Evolutionary conservation across 139 green algal species (phyloP).

Genomic region (Desmodesmus armatus): DNA sequence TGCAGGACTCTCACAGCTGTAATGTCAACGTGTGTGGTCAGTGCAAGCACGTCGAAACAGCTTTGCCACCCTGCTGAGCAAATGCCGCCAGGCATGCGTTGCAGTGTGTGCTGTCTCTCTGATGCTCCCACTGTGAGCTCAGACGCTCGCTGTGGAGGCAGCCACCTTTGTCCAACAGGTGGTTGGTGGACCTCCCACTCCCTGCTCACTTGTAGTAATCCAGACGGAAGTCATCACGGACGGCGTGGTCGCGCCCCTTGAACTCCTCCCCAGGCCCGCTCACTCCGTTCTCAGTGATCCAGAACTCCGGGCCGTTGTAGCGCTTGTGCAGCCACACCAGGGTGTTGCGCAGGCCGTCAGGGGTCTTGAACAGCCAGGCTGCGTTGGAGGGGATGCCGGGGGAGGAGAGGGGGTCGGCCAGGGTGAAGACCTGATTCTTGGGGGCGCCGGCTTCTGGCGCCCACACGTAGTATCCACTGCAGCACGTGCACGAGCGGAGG

Average conservation of each 20-base stretch:
- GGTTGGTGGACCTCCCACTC: too few species aligned
- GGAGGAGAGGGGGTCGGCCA: not conserved
- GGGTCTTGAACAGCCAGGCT: constrained; percentile 46
- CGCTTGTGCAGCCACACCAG: constrained; percentile 45
- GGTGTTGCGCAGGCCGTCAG: constrained; percentile 40
- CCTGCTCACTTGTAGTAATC: constrained; percentile 44
- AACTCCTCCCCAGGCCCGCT: constrained; percentile 29
- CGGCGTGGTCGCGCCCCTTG: constrained; percentile 16
- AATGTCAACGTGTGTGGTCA: not conserved
- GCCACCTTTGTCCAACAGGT: too few species aligned
- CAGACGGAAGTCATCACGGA: constrained; percentile 32
- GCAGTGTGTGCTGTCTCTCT: too few species aligned
- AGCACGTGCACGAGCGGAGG: too few species aligned
- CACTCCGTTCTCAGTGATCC: constrained; percentile 48
- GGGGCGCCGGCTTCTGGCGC: constrained; percentile 29
- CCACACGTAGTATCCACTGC: constrained; percentile 43
- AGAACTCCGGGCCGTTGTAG: constrained; percentile 43
- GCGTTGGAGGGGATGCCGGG: constrained; percentile 34
- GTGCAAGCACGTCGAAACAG: too few species aligned
- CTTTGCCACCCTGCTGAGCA: too few species aligned
- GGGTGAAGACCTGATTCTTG: constrained; percentile 20
- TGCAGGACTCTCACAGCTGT: not conserved
- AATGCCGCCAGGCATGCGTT: too few species aligned
- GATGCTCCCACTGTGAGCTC: too few species aligned
- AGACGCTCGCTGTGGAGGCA: too few species aligned